These are phyloP conservation scores for Irineochytrium annulatum DNA, from an alignment of 192 early-diverging fungal genomes.

Conservation along the genomic window DNA sequence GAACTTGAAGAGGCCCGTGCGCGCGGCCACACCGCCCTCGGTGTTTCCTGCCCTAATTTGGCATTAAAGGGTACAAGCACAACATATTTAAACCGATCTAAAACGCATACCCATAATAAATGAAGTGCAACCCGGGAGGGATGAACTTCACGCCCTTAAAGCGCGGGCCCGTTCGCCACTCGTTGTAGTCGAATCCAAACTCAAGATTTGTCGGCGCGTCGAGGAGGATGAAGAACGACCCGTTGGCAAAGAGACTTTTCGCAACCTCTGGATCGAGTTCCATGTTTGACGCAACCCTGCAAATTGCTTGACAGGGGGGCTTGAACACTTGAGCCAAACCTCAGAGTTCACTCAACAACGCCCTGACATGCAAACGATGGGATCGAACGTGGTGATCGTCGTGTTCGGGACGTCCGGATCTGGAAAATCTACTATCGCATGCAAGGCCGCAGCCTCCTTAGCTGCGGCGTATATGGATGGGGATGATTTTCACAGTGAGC, in stretches of 20 bases:
- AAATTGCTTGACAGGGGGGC: too few relatives aligned
- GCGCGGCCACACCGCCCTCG: constrained; percentile 47
- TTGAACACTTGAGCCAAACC: too few relatives aligned
- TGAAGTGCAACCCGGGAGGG: constrained; percentile 90
- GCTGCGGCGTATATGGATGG: too few relatives aligned
- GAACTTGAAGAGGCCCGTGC: constrained; percentile 73
- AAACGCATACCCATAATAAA: constrained; percentile 70
- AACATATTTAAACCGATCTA: neutral
- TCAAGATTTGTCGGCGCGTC: constrained; percentile 73
- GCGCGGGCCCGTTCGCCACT: constrained; percentile 83
- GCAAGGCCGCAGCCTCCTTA: too few relatives aligned
- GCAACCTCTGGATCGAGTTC: constrained; percentile 79
- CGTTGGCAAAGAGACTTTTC: constrained; percentile 67
- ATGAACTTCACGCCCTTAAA: constrained; percentile 93
- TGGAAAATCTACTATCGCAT: too few relatives aligned
- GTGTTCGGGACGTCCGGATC: too few relatives aligned
- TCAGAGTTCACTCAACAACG: too few relatives aligned
- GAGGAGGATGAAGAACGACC: constrained; percentile 76
- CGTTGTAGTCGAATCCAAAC: constrained; percentile 88
- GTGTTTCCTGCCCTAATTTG: constrained; percentile 20
- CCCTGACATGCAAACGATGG: too few relatives aligned
- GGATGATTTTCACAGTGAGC: too few relatives aligned
- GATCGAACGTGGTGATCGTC: too few relatives aligned
- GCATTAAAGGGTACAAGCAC: constrained; percentile 9
- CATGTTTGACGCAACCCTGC: too few relatives aligned